Conservation (phyloP, 306 rosid genomes). For the Psophocarpus tetragonolobus region DNA sequence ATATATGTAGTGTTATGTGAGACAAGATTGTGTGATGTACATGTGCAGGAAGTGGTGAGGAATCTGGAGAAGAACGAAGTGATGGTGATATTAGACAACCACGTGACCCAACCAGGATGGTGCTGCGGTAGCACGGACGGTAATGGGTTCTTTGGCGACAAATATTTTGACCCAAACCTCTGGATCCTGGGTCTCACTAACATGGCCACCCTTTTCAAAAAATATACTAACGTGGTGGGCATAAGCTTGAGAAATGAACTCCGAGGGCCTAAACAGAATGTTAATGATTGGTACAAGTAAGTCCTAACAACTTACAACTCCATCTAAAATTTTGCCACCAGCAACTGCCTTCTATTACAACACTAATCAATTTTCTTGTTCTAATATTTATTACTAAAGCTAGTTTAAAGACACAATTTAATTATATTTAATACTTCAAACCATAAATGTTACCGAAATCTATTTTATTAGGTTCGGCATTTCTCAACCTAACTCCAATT, state of each 20-base stretch:
- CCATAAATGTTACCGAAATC: too few relatives aligned
- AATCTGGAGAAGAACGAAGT: slow-evolving; percentile 54
- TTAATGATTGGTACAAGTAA: slow-evolving; percentile 79
- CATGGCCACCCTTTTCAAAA: slow-evolving; percentile 70
- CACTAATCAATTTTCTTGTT: too few relatives aligned
- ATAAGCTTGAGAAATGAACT: slow-evolving; percentile 93
- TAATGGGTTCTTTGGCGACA: slow-evolving; percentile 78
- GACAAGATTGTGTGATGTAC: neutral
- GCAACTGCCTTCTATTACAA: too few relatives aligned
- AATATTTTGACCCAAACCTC: slow-evolving; percentile 54
- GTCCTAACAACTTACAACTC: neutral
- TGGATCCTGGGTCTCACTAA: slow-evolving; percentile 73
- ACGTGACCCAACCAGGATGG: slow-evolving; percentile 78
- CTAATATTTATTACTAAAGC: too few relatives aligned
- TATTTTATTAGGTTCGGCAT: too few relatives aligned
- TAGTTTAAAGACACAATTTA: too few relatives aligned
- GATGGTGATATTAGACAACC: slow-evolving; percentile 87
- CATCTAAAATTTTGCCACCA: neutral
- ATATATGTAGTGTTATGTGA: neutral
- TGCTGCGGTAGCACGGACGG: slow-evolving; percentile 71
- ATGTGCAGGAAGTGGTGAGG: slow-evolving; percentile 64
- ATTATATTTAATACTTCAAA: too few relatives aligned
- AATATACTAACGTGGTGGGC: slow-evolving; percentile 56
- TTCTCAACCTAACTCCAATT: too few relatives aligned
- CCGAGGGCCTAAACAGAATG: slow-evolving; percentile 75